Evolutionary conservation across 495 filamentous ascomycete genomes (phyloP).

Genomic region (Aspergillus mulundensis): DNA sequence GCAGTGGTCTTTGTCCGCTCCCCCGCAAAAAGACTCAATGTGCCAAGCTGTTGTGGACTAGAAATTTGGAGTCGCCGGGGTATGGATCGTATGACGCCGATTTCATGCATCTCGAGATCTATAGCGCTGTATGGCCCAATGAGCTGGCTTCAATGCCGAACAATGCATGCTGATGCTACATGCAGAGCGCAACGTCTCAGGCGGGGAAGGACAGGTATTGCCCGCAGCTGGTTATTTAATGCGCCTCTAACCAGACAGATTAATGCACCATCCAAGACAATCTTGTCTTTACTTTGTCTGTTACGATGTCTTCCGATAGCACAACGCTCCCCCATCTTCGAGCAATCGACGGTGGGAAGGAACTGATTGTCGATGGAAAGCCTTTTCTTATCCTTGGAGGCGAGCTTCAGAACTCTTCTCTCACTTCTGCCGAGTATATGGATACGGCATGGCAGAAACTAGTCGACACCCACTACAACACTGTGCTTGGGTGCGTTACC

Average conservation of each 20-base stretch:
- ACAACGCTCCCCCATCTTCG: slow-evolving; percentile 25
- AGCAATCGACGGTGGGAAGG: slow-evolving; percentile 24
- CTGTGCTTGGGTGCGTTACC: slow-evolving; percentile 46
- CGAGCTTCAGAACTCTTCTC: slow-evolving; percentile 49
- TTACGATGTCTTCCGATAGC: not conserved
- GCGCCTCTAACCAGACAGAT: not conserved
- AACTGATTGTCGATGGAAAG: slow-evolving; percentile 44
- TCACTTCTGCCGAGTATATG: slow-evolving; percentile 45
- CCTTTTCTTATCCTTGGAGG: slow-evolving; percentile 44
- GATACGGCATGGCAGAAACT: slow-evolving; percentile 40
- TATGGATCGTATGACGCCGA: no score
- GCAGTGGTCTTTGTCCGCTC: not conserved
- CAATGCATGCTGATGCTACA: not conserved
- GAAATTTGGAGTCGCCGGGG: not conserved
- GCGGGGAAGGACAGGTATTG: not conserved
- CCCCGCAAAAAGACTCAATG: not conserved
- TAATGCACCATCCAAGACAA: no score
- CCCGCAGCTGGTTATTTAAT: not conserved
- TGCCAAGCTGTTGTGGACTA: not conserved
- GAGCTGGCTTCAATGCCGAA: not conserved
- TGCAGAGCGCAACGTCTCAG: not conserved
- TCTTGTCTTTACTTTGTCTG: no score
- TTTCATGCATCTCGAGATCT: not conserved
- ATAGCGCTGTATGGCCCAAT: not conserved
- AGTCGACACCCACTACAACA: slow-evolving; percentile 41